Percentiles rank a stretch among this genome's conserved stretches.
Evolutionary conservation across 768 basidiomycete species (phyloP).

Genomic region (Leccinum variicolor): DNA sequence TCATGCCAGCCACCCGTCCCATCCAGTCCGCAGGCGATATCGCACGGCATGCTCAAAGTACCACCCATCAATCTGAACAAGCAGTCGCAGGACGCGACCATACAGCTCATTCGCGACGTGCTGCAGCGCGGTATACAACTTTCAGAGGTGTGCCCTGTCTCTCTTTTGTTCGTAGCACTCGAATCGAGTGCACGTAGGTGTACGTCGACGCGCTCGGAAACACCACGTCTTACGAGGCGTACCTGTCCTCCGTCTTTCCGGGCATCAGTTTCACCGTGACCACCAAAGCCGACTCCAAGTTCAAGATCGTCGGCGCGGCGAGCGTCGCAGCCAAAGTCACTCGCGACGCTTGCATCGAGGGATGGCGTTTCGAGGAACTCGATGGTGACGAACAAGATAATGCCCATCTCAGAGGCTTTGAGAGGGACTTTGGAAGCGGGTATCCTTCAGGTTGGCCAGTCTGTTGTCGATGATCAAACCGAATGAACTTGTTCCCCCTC

Average conservation of each 20-base stretch:
- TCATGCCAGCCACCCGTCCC: not conserved
- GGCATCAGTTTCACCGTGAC: slow-evolving; percentile 85
- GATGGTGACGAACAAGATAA: slow-evolving; percentile 15
- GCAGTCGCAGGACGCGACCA: slow-evolving; percentile 86
- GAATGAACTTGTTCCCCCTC: not conserved
- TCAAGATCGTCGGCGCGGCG: slow-evolving; percentile 95
- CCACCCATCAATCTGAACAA: slow-evolving; percentile 85
- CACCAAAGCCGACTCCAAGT: slow-evolving; percentile 92
- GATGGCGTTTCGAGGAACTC: slow-evolving; percentile 78
- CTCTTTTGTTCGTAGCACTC: not conserved
- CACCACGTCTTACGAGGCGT: slow-evolving; percentile 79
- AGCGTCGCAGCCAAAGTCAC: slow-evolving; percentile 99
- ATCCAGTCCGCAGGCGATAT: slow-evolving; percentile 84
- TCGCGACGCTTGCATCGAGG: slow-evolving; percentile 83
- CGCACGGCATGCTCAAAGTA: slow-evolving; percentile 81
- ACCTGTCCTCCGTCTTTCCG: slow-evolving; percentile 78
- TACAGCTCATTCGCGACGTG: slow-evolving; percentile 82
- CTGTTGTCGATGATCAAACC: not conserved
- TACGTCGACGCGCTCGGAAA: slow-evolving; percentile 95
- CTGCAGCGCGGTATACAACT: slow-evolving; percentile 77
- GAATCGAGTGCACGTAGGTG: slow-evolving; percentile 45
- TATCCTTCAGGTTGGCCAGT: slow-evolving; percentile 74
- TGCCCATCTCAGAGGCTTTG: slow-evolving; percentile 26
- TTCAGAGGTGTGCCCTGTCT: slow-evolving; percentile 54
- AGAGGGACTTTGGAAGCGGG: slow-evolving; percentile 64